Conservation (phyloP, 768 basidiomycete genomes). For the Tylopilus sp. region DNA sequence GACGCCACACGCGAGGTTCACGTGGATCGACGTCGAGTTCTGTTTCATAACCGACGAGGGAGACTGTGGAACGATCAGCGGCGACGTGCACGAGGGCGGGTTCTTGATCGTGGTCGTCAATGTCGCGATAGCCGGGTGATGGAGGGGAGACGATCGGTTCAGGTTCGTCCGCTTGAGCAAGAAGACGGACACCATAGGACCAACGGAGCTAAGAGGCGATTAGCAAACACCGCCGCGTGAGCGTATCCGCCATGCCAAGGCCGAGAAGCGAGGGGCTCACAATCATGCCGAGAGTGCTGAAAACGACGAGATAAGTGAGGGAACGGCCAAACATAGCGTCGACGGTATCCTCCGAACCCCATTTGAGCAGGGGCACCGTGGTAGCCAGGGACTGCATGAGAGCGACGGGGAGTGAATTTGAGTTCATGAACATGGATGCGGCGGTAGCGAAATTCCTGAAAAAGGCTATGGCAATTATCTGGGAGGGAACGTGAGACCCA, state of each 20-base stretch:
- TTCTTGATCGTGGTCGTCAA: neutral
- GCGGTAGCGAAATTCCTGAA: conserved; percentile 74
- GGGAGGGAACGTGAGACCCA: conserved; percentile 29
- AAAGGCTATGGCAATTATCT: neutral
- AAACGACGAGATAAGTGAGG: conserved; percentile 84
- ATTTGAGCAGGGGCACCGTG: conserved; percentile 78
- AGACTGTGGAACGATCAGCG: neutral
- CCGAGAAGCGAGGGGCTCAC: conserved; percentile 44
- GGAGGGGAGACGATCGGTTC: neutral
- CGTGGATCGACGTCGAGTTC: neutral
- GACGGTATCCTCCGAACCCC: conserved; percentile 75
- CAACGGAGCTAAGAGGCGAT: conserved; percentile 66
- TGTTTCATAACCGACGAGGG: conserved; percentile 10
- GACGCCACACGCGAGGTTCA: neutral
- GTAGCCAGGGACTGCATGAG: conserved; percentile 88
- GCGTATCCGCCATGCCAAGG: neutral
- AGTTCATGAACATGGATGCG: conserved; percentile 89
- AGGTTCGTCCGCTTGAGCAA: conserved; percentile 47
- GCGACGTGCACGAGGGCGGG: neutral
- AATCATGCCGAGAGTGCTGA: conserved; percentile 95
- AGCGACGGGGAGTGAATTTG: conserved; percentile 92
- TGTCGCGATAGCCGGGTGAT: conserved; percentile 8
- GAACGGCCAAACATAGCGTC: conserved; percentile 91
- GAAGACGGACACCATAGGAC: conserved; percentile 86
- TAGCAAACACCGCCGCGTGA: too few species aligned